These are phyloP conservation scores for Nemophila menziesii DNA, from an alignment of 257 asterid genomes.

Conservation along the genomic window DNA sequence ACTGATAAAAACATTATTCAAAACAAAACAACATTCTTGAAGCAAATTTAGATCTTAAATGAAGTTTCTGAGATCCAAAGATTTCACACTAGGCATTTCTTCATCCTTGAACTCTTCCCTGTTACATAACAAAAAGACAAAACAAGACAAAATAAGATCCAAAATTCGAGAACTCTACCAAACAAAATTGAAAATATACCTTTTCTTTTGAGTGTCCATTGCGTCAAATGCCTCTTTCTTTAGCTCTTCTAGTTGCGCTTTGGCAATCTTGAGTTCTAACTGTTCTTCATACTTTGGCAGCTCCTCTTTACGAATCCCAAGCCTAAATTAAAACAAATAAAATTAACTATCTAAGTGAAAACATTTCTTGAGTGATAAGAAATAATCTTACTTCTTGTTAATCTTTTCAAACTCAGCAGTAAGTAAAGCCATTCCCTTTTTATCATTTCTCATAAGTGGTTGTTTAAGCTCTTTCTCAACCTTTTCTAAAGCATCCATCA, in stretches of 20 bases:
- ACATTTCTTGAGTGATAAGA: neutral
- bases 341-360: neutral
- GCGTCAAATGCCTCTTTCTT: constrained; percentile 80
- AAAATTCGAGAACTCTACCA: neutral
- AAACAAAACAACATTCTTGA: neutral
- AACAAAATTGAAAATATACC: constrained; percentile 25
- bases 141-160: neutral
- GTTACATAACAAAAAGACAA: constrained; percentile 12
- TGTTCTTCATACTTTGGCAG: constrained; percentile 82
- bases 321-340: constrained; percentile 31
- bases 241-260: constrained; percentile 79
- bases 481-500: constrained; percentile 74
- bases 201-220: constrained; percentile 87
- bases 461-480: constrained; percentile 80
- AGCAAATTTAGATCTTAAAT: constrained; percentile 19
- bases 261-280: constrained; percentile 74
- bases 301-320: constrained; percentile 67
- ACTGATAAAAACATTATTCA: neutral
- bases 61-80: constrained; percentile 81
- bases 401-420: constrained; percentile 71
- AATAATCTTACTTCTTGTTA: constrained; percentile 71
- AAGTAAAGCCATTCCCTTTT: constrained; percentile 80
- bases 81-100: constrained; percentile 63
- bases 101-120: constrained; percentile 92
- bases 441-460: constrained; percentile 82